Conservation (phyloP, 495 filamentous ascomycete genomes). For the Penicilliopsis zonata region DNA sequence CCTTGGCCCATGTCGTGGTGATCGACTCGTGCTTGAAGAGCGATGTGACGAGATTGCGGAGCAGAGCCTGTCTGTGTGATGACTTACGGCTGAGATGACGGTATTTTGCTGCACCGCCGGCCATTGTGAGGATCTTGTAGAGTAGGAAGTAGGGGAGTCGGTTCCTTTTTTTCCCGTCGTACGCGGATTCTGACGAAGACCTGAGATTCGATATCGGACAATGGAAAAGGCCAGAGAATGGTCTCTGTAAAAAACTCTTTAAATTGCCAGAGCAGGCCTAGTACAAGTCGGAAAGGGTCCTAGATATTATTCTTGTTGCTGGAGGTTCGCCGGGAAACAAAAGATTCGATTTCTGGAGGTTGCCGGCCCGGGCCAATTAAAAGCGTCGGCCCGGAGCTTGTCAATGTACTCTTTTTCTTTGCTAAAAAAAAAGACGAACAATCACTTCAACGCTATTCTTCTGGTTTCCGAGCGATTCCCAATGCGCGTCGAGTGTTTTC, state of each 20-base stretch:
- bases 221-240: no score
- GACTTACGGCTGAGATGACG: conserved; percentile 74
- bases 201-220: no score
- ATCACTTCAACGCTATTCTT: no score
- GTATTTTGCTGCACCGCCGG: conserved; percentile 72
- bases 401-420: conserved; percentile 1
- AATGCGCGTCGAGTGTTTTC: no score
- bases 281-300: conserved; percentile 13
- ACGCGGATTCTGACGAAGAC: no score
- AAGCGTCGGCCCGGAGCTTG: conserved; percentile 15
- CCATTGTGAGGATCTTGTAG: conserved; percentile 44
- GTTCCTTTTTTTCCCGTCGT: no score
- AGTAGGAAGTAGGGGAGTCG: background rate
- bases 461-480: no score
- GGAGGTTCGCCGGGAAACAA: conserved; percentile 10
- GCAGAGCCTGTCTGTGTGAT: conserved; percentile 79
- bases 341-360: conserved; percentile 24
- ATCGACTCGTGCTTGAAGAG: conserved; percentile 88
- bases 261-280: no score
- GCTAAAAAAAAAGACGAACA: conserved; percentile 2
- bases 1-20: conserved; percentile 88
- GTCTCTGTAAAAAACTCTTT: no score
- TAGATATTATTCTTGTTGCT: no score
- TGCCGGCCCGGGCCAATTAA: conserved; percentile 22
- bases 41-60: conserved; percentile 94